A percentile compares a stretch with the other conserved stretches of the same genome.
Evolutionary conservation across 257 asterid genomes (phyloP).

Genomic region (Penstemon barbatus): DNA sequence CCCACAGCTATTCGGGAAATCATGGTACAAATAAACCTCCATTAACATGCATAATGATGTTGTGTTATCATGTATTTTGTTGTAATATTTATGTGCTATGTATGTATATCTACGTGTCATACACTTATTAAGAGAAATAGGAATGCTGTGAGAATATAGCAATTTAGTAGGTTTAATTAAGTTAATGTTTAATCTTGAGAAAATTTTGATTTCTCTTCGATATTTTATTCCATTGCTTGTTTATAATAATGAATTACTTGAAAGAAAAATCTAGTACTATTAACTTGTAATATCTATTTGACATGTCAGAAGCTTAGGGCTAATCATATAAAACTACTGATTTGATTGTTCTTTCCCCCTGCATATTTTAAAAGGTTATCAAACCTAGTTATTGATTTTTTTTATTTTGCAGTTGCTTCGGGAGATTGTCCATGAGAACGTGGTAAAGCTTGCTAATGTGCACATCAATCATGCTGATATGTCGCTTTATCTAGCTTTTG

Average conservation of each 20-base stretch:
- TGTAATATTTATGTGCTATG: not conserved
- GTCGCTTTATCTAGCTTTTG: conserved; percentile 97
- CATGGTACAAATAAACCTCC: conserved; percentile 47
- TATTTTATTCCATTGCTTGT: not conserved
- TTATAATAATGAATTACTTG: conserved; percentile 5
- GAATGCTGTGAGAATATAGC: not conserved
- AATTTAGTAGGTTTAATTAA: not conserved
- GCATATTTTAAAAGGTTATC: conserved; percentile 8
- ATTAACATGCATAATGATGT: conserved; percentile 2
- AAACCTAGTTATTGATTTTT: conserved; percentile 15
- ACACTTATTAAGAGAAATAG: not conserved
- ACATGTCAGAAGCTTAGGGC: not conserved
- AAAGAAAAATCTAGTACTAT: not conserved
- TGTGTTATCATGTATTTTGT: not conserved
- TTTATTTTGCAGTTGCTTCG: conserved; percentile 79
- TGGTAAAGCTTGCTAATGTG: conserved; percentile 93
- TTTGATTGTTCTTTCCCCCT: not conserved
- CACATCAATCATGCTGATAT: conserved; percentile 89
- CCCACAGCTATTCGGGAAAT: conserved; percentile 99
- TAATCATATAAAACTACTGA: not conserved
- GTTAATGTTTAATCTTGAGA: conserved; percentile 1
- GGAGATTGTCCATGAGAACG: conserved; percentile 92
- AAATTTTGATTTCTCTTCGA: conserved; percentile 5
- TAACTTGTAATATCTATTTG: too few species aligned
- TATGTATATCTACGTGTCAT: not conserved